Evolutionary conservation across 2,329 filamentous ascomycete genomes (phyloP).

Genomic region (Samsoniella hepiali): DNA sequence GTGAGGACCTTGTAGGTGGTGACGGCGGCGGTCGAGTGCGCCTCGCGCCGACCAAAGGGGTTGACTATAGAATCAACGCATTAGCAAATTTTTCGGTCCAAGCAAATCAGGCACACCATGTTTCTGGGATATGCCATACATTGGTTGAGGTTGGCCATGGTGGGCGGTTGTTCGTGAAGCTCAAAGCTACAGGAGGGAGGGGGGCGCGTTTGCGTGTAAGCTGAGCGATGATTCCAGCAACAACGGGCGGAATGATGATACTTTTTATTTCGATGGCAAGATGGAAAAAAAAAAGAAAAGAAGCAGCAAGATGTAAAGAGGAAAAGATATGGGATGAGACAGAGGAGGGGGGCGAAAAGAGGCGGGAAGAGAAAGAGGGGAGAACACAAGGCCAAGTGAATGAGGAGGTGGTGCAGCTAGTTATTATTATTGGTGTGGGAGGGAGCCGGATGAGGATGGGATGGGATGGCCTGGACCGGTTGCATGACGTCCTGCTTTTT

Average conservation of each 20-base stretch:
- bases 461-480: not conserved
- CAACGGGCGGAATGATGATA: not conserved
- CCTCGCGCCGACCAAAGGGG: slow-evolving; percentile 70
- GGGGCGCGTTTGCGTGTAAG: not conserved
- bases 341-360: not conserved
- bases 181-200: not conserved
- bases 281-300: not conserved
- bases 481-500: not conserved
- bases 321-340: not conserved
- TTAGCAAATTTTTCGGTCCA: not conserved
- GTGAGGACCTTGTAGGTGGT: slow-evolving; percentile 74
- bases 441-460: slow-evolving; percentile 16
- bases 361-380: not conserved
- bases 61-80: slow-evolving; percentile 54
- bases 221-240: not conserved
- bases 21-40: slow-evolving; percentile 59
- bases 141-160: slow-evolving; percentile 31
- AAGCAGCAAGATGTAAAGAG: not conserved
- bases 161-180: slow-evolving; percentile 14
- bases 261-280: not conserved
- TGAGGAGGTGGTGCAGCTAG: slow-evolving; percentile 1
- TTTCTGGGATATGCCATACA: slow-evolving; percentile 24
- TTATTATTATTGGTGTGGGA: slow-evolving; percentile 5
- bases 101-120: not conserved
- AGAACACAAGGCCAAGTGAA: not conserved